Percentiles rank a stretch among this genome's conserved stretches.
These are phyloP conservation scores for Mycena rosella DNA, from an alignment of 768 basidiomycete species.

Conservation along the genomic window DNA sequence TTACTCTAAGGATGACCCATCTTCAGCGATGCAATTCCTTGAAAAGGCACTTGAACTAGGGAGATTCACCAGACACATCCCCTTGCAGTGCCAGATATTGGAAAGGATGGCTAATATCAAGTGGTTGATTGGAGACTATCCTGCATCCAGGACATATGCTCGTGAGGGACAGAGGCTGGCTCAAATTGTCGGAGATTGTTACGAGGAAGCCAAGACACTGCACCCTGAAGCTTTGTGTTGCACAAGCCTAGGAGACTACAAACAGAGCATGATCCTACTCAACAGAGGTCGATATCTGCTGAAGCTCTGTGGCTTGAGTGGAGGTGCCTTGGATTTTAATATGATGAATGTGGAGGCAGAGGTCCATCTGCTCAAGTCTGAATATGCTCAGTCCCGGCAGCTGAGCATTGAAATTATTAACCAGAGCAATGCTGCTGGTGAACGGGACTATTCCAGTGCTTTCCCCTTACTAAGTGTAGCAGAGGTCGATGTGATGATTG, in stretches of 20 bases:
- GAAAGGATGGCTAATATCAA: background rate
- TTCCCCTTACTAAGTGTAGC: background rate
- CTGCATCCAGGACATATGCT: background rate
- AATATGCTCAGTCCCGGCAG: background rate
- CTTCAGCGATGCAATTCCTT: background rate
- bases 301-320: background rate
- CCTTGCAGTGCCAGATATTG: background rate
- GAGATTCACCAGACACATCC: background rate
- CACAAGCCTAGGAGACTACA: background rate
- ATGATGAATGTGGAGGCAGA: background rate
- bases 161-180: background rate
- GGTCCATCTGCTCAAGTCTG: background rate
- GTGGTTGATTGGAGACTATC: background rate
- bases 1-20: background rate
- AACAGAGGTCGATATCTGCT: background rate
- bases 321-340: background rate
- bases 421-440: background rate
- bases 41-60: background rate
- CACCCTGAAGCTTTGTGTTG: background rate
- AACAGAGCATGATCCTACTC: background rate
- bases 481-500: background rate
- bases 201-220: background rate
- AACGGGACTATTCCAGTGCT: background rate
- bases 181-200: background rate
- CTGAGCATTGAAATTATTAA: background rate